Evolutionary conservation across 2,329 filamentous ascomycete genomes (phyloP), one percentile per base, ranked within the genome.

Genomic region (Sporothrix euskadiensis): DNA sequence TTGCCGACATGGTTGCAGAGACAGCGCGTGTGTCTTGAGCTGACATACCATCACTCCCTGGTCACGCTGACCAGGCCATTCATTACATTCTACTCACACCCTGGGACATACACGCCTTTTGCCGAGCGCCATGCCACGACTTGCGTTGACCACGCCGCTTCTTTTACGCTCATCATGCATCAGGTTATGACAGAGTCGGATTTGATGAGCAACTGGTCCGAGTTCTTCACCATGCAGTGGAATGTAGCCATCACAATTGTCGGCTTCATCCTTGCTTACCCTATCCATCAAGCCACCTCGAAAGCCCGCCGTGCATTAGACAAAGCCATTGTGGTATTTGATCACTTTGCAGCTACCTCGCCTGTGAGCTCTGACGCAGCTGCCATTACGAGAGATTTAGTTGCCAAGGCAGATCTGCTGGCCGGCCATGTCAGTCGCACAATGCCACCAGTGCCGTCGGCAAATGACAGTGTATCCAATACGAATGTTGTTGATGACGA

Each of bases 21-120:
- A 7, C 80, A 82, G 71, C 78, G 79, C 5, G 70, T 82, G 1
- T 76, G 80, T 32, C 77, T 82, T 8, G 80, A 82, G 72, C 75
- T 81, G 5, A 74, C 78, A 14, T 81, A 82, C 71, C 80, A 82
- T 73, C 74, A 56, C 3, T 12, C 80, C 10, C 72, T 74, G 39
- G 76, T 79, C 41, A 79, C 78, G 61, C 72, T 81, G 9, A 79
- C 79, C 57, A 79, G 80, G 32, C 57, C 57, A 39, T 61, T 61
- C 19, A 61, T 61, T 16, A 61, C 57, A 61, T 61, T 61, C 32
- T 61, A 22, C 57, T 39, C 57, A 3, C 57, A 61, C 30, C 57
- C 57, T 19, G 14, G 19, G 19, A 61, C 57, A 3, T 61, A 61
- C 57, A 61, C 57, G 6, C 57, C 57, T 9, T 30, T 39, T n/a